Percentiles rank a stretch among this genome's conserved stretches.
Evolutionary conservation across 345 rosid species (phyloP).

Genomic region (Microthlaspi erraticum): DNA sequence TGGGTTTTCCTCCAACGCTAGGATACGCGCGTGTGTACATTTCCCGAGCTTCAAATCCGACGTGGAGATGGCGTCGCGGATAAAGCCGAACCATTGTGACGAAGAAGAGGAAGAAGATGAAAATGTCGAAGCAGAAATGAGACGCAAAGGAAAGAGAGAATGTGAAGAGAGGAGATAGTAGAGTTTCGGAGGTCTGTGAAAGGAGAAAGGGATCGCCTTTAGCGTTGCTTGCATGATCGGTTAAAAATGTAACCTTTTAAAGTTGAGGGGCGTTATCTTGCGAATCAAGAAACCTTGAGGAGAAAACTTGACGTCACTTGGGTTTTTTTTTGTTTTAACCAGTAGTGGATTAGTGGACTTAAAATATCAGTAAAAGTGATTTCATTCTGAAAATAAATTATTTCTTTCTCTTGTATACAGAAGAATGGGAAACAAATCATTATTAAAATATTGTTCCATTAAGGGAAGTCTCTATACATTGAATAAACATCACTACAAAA

Average conservation of each 20-base stretch:
- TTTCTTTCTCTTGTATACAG: not conserved
- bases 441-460: not conserved
- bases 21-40: slow-evolving; percentile 53
- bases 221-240: slow-evolving; percentile 33
- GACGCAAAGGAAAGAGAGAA: slow-evolving; percentile 1
- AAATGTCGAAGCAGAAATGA: not conserved
- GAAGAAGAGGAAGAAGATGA: slow-evolving; percentile 44
- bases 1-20: slow-evolving; percentile 42
- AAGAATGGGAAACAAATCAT: slow-evolving; percentile 9
- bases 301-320: not conserved
- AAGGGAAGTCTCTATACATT: not conserved
- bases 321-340: not conserved
- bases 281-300: slow-evolving; percentile 30
- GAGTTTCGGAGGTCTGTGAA: slow-evolving; percentile 9
- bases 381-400: not conserved
- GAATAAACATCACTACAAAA: not conserved
- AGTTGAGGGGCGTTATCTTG: slow-evolving; percentile 25
- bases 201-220: slow-evolving; percentile 25
- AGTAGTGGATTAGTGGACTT: too few relatives aligned
- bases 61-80: slow-evolving; percentile 59
- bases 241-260: slow-evolving; percentile 29
- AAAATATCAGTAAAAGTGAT: not conserved
- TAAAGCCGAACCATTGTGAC: slow-evolving; percentile 59
- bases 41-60: slow-evolving; percentile 56
- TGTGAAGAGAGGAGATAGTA: slow-evolving; percentile 12